Evolutionary conservation across 2,329 filamentous ascomycete genomes (phyloP).

Genomic region (Magnaporthiopsis rhizophila): DNA sequence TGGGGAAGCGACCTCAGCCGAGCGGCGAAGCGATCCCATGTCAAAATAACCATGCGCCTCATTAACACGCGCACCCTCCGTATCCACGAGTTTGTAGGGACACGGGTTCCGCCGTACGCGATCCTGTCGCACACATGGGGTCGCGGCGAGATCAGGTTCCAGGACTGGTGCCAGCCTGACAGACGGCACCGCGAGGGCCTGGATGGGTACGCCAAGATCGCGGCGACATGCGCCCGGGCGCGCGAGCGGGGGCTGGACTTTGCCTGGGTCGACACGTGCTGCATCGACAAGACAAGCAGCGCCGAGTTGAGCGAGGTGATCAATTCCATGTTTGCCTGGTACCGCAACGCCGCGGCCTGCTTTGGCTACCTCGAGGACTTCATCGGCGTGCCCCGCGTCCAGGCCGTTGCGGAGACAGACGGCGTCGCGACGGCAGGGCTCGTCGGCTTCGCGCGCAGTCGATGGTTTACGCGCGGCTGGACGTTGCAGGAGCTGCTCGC

Average conservation of each 20-base stretch:
- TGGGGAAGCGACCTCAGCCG: too few species aligned
- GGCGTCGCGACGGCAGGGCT: background rate
- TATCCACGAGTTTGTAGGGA: constrained; percentile 12
- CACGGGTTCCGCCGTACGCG: constrained; percentile 10
- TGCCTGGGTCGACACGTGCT: constrained; percentile 17
- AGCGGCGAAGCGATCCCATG: too few species aligned
- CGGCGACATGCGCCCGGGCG: constrained; percentile 4
- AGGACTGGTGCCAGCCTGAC: constrained; percentile 4
- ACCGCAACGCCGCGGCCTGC: constrained; percentile 10
- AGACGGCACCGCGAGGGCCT: background rate
- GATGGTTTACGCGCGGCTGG: constrained; percentile 38
- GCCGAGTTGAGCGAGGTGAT: constrained; percentile 14
- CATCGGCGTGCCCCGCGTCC: background rate
- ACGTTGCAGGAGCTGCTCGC: constrained; percentile 62
- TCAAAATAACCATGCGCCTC: constrained; percentile 11
- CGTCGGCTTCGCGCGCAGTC: constrained; percentile 4
- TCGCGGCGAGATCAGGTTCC: constrained; percentile 7
- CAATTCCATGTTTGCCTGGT: constrained; percentile 17
- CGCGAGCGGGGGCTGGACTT: constrained; percentile 5
- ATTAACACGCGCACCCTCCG: constrained; percentile 13
- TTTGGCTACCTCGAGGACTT: constrained; percentile 8
- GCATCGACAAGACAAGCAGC: constrained; percentile 14
- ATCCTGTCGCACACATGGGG: constrained; percentile 17
- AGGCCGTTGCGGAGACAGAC: too few species aligned
- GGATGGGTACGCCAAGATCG: constrained; percentile 8